Evolutionary conservation across 75 land plant genomes (phyloP), one percentile per base, ranked within the genome.

Genomic region (Cunninghamia lanceolata): DNA sequence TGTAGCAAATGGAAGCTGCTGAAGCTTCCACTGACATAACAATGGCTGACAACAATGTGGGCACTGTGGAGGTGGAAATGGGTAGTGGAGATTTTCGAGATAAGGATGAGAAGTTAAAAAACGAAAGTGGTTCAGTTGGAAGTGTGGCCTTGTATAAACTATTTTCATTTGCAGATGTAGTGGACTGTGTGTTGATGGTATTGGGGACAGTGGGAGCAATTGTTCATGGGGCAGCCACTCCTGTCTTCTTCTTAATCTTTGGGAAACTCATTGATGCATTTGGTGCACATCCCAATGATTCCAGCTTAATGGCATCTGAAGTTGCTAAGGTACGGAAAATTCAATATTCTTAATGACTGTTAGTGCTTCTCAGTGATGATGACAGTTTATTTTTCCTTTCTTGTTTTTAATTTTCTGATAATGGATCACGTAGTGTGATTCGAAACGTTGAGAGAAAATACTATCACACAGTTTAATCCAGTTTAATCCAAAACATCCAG

Each of bases 181-280:
- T 90, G 16, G 96, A 94, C 84, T 91, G 21, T 13, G n/a, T 91
- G 42, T 84, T 96, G 39, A 96, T 94, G 89, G 78, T 89, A 11
- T 52, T 90, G 59, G 97, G 96, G 38, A 90, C 90, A 45, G 42
- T 89, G 42, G 97, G 96, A 46, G 93, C 96, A 3, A 92, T 91
- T 84, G 85, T 91, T 15, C 97, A 94, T 76, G 97, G 96, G 5
- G 93, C 93, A 54, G 87, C 96, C 5, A 86, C 93, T 80, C 97
- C 97, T 35, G 88, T 96, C 17, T 96, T 96, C 92, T 94, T 94
- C 42, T 50, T 96, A 10, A 89, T 94, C 87, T 94, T 96, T 85
- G 96, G 94, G 4, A 89, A 89, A n/a, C 93, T 96, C 82, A 92
- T 96, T 63, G 89, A 96, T 86, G 94, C 93, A 14, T 91, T 95